Evolutionary conservation across 176 grass and related monocot species (phyloP).

Genomic region (Rhynchospora tenuis): DNA sequence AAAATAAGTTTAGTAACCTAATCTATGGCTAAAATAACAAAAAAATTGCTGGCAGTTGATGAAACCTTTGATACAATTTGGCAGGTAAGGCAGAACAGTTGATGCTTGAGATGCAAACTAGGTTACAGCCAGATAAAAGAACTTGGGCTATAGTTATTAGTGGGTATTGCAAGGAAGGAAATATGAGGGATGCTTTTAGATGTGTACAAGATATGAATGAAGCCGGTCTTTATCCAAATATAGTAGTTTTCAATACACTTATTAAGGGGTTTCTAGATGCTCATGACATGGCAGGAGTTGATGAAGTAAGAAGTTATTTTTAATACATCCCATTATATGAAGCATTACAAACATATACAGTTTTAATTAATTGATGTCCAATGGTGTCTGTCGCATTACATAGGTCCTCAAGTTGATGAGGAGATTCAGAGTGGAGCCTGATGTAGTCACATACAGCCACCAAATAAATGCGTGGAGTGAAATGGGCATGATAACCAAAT

Average conservation of each 20-base stretch:
- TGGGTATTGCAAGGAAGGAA: conserved; percentile 85
- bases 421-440: conserved; percentile 59
- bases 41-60: background rate
- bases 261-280: conserved; percentile 83
- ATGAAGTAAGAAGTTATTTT: conserved; percentile 48
- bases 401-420: conserved; percentile 78
- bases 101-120: conserved; percentile 54
- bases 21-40: background rate
- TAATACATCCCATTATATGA: background rate
- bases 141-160: conserved; percentile 88
- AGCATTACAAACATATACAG: background rate
- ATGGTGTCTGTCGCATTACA: conserved; percentile 14
- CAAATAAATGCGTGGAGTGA: conserved; percentile 76
- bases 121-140: conserved; percentile 61
- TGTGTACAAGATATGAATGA: conserved; percentile 79
- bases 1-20: background rate
- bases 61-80: conserved; percentile 1
- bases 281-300: conserved; percentile 51
- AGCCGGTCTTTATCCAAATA: conserved; percentile 50
- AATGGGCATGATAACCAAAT: conserved; percentile 61
- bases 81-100: conserved; percentile 62
- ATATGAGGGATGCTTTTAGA: conserved; percentile 69
- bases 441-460: conserved; percentile 93
- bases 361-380: background rate
- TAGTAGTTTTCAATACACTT: conserved; percentile 80